Percentiles rank a stretch among this genome's conserved stretches.
Conservation (phyloP, 768 basidiomycete species). For the Coprinopsis strossmayeri region DNA sequence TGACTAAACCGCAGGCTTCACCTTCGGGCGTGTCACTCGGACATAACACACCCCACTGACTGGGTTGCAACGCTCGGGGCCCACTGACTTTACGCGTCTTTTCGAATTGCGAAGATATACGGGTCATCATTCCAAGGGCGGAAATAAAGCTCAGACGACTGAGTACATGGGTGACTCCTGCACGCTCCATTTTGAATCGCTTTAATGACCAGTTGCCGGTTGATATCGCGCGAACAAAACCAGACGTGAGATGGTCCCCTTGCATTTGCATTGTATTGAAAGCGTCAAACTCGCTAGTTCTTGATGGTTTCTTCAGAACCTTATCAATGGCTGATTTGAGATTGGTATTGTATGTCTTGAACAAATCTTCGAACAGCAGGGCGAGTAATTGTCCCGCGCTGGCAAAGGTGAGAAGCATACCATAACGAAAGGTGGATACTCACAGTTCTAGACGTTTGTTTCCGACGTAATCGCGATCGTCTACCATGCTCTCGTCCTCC, state of each 20-base stretch:
- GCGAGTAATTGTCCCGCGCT: conserved; percentile 96
- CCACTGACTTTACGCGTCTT: conserved; percentile 99
- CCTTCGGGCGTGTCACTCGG: conserved; percentile 99
- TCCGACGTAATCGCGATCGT: conserved; percentile 98
- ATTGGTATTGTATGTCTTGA: conserved; percentile 97
- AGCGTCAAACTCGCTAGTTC: conserved; percentile 92
- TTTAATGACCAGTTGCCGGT: conserved; percentile 99
- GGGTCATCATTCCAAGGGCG: conserved; percentile 99
- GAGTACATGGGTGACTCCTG: conserved; percentile 96
- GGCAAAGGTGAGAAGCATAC: background rate
- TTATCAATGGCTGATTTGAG: conserved; percentile 95
- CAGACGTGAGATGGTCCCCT: conserved; percentile 93
- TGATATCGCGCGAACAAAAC: conserved; percentile 94
- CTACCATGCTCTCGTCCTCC: conserved; percentile 94
- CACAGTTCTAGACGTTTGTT: conserved; percentile 98
- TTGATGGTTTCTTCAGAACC: conserved; percentile 91
- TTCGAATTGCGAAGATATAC: conserved; percentile 97
- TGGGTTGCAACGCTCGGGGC: conserved; percentile 92
- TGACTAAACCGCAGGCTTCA: conserved; percentile 97
- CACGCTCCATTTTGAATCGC: conserved; percentile 99
- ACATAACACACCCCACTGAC: conserved; percentile 99
- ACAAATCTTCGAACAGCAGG: conserved; percentile 94
- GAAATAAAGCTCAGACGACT: conserved; percentile 94
- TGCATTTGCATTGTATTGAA: conserved; percentile 93
- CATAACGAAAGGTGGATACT: conserved; percentile 24